Conservation (phyloP, 1,139 yeast species). For the Blastobotrys capitulatus region DNA sequence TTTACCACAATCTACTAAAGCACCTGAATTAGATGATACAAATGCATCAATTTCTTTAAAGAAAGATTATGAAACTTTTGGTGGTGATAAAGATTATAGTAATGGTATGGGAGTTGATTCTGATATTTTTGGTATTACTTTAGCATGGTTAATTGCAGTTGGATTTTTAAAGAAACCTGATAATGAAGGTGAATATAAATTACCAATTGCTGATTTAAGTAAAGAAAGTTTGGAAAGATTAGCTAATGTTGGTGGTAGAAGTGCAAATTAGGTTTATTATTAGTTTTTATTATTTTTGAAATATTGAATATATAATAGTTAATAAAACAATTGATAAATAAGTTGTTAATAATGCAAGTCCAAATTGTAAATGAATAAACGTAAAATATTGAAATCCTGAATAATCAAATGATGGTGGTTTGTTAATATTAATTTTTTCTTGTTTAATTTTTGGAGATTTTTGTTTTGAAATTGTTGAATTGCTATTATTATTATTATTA, state of each 20-base stretch:
- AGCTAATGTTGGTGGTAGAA: constrained; percentile 83
- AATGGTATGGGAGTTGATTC: constrained; percentile 67
- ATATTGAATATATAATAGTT: background rate
- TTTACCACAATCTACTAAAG: constrained; percentile 83
- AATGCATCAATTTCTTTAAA: constrained; percentile 66
- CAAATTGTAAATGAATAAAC: constrained; percentile 6
- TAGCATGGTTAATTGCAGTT: constrained; percentile 70
- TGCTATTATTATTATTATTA: no score
- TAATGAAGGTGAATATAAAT: constrained; percentile 28
- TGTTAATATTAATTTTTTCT: background rate
- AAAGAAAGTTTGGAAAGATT: constrained; percentile 60
- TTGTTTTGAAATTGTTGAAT: no score
- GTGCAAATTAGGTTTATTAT: constrained; percentile 26
- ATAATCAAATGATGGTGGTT: background rate
- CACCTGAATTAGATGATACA: constrained; percentile 88
- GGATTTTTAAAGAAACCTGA: constrained; percentile 69
- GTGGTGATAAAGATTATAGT: constrained; percentile 62
- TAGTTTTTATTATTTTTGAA: background rate
- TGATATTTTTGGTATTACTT: constrained; percentile 65
- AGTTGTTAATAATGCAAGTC: background rate
- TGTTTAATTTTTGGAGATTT: no score
- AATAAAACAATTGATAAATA: background rate
- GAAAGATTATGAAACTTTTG: constrained; percentile 57
- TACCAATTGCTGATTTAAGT: constrained; percentile 57
- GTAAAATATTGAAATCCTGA: background rate